Evolutionary conservation across 139 green algal species (phyloP).

Genomic region (Edaphochlamys debaryana): DNA sequence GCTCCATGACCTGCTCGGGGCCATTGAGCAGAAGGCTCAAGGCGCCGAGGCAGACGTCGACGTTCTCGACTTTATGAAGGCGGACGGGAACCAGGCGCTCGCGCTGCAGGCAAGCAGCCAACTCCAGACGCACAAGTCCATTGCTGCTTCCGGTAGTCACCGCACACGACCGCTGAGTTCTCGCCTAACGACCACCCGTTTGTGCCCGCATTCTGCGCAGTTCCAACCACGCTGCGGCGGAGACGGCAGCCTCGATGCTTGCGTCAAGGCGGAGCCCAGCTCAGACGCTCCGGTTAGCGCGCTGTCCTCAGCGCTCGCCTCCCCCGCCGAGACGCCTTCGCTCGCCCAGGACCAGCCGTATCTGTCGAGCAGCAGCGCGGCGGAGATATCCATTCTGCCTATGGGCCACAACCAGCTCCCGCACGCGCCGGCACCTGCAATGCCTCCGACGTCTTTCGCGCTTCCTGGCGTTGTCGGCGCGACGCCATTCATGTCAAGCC

Average conservation of each 20-base stretch:
- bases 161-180: background rate
- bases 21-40: conserved; percentile 28
- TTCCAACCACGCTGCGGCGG: conserved; percentile 25
- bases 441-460: background rate
- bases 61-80: conserved; percentile 1
- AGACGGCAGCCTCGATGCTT: background rate
- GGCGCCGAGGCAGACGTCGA: conserved; percentile 14
- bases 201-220: too few species aligned
- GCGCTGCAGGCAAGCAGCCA: conserved; percentile 11
- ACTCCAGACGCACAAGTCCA: too few species aligned
- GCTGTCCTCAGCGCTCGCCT: conserved; percentile 16
- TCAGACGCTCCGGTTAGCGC: background rate
- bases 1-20: conserved; percentile 15
- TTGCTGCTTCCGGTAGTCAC: background rate
- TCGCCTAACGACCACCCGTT: background rate
- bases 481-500: background rate
- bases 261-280: background rate
- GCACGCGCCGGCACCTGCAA: background rate
- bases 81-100: background rate
- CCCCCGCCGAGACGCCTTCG: background rate
- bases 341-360: background rate
- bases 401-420: background rate
- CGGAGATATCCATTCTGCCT: conserved; percentile 23
- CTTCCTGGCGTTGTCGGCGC: background rate
- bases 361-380: background rate